Base-by-base conservation (phyloP, 345 rosid species). In the Bruguiera parviflora region DNA sequence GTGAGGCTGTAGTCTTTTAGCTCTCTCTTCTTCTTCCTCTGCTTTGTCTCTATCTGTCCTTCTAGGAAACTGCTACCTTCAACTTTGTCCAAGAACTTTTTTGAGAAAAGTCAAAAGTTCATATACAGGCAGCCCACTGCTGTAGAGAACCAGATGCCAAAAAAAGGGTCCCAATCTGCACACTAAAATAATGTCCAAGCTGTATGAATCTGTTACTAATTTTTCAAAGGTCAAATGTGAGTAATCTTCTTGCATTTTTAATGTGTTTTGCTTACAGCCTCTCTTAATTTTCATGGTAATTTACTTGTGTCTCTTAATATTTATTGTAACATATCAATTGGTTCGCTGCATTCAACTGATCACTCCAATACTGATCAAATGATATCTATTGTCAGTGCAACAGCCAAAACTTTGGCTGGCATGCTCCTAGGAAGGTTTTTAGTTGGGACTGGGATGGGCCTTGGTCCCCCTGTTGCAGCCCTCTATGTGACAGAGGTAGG, bases 401-500 rank as follows among this genome's bases (percentile, higher is more conserved):
- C 76, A 67, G 68, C 91, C 65, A 80, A 76, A 77, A 90, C 79
- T 62, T 83, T 90, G 64, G 79, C 73, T 67, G 90, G 86, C 56
- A 92, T 92, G 98, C 95, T 92, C 63, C 61, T 92, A 43, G 96
- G 96, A 75, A 83, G 98, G 77, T 84, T 95, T 68, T 77, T 95
- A 71, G 99, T 95, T 76, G 99, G 99, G 70, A 84, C 80, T 63
- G 99, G 99, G 68, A 84, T 95, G 96, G 99, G 99, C 65, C 67
- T 95, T 67, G 97, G 97, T 13, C 97, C 99, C 37, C 86, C 97
- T 63, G 93, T 92, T 73, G 89, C 93, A 32, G 65, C 97, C 69
- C 99, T 95, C 76, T 95, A 95, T 66, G 96, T 95, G 67, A 87
- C 96, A 13, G 99, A 95, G 96, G 99, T 95, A 81, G 67, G 60